A percentile compares a stretch with the other conserved stretches of the same genome.
Evolutionary conservation across 2,329 filamentous ascomycete species (phyloP).

Genomic region (Metarhizium brunneum): DNA sequence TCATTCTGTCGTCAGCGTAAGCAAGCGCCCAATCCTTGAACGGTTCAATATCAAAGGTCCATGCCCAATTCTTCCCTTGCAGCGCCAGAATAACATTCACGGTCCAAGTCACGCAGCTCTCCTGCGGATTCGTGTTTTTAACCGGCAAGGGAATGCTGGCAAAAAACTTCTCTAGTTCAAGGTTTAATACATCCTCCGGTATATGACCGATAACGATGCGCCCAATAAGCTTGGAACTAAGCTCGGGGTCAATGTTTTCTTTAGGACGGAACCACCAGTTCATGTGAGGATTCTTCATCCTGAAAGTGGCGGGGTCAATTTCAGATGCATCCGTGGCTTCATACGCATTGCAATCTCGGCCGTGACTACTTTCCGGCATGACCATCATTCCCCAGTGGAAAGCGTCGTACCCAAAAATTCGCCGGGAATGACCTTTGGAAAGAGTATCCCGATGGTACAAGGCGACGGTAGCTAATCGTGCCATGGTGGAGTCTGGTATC

Average conservation of each 20-base stretch:
- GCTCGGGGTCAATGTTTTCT: conserved; percentile 9
- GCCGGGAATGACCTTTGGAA: conserved; percentile 15
- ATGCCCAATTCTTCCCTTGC: conserved; percentile 16
- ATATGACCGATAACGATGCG: conserved; percentile 17
- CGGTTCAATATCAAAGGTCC: conserved; percentile 13
- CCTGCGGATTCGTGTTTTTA: conserved; percentile 22
- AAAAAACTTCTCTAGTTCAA: conserved; percentile 15
- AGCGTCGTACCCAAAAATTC: conserved; percentile 17
- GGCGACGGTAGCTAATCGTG: conserved; percentile 14
- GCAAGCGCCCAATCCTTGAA: conserved; percentile 17
- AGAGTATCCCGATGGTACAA: conserved; percentile 18
- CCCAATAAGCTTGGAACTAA: conserved; percentile 17
- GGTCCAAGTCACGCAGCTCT: conserved; percentile 26
- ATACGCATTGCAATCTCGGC: conserved; percentile 10
- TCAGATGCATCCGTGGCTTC: conserved; percentile 22
- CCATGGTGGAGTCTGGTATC: conserved; percentile 6
- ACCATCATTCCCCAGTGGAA: conserved; percentile 23
- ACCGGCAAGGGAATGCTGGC: conserved; percentile 15
- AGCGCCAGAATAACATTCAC: conserved; percentile 16
- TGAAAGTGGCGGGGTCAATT: conserved; percentile 20
- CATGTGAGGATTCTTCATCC: conserved; percentile 22
- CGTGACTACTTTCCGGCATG: conserved; percentile 11
- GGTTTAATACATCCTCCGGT: conserved; percentile 8
- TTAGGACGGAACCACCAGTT: conserved; percentile 19
- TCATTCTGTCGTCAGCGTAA: conserved; percentile 21